These are phyloP conservation scores for Cunninghamia lanceolata DNA, from an alignment of 75 land plant species.

Conservation along the genomic window DNA sequence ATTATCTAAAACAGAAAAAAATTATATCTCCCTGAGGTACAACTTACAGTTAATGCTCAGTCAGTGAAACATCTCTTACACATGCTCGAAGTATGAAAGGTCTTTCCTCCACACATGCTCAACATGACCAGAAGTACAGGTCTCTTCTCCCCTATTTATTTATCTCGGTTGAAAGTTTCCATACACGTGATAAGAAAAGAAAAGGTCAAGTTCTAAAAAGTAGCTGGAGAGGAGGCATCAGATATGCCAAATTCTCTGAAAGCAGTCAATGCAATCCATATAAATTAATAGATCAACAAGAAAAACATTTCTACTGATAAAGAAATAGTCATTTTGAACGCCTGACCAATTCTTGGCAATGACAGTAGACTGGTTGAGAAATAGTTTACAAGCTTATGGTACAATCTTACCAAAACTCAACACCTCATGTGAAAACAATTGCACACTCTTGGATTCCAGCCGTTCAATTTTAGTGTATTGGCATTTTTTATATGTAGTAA, in stretches of 20 bases:
- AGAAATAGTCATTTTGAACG: neutral
- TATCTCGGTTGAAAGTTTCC: too few species aligned
- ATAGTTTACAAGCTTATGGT: conserved; percentile 5
- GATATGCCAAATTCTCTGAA: neutral
- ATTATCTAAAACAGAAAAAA: too few species aligned
- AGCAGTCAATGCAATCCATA: neutral
- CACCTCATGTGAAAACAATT: conserved; percentile 9
- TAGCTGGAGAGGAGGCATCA: neutral
- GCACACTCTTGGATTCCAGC: neutral
- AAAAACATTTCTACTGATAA: conserved; percentile 2
- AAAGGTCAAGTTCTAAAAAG: neutral
- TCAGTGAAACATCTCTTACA: too few species aligned
- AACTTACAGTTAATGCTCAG: too few species aligned
- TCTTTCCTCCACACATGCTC: too few species aligned
- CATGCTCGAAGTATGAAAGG: too few species aligned
- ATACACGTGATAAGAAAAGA: too few species aligned
- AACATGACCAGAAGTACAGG: too few species aligned
- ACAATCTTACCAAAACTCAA: conserved; percentile 3
- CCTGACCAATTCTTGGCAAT: neutral
- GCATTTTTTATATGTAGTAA: neutral
- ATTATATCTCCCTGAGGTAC: too few species aligned
- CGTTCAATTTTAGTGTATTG: neutral
- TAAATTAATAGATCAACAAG: neutral
- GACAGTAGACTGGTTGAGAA: neutral
- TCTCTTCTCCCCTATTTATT: too few species aligned